Conservation (phyloP, 345 rosid species). For the Erucastrum elatum region DNA sequence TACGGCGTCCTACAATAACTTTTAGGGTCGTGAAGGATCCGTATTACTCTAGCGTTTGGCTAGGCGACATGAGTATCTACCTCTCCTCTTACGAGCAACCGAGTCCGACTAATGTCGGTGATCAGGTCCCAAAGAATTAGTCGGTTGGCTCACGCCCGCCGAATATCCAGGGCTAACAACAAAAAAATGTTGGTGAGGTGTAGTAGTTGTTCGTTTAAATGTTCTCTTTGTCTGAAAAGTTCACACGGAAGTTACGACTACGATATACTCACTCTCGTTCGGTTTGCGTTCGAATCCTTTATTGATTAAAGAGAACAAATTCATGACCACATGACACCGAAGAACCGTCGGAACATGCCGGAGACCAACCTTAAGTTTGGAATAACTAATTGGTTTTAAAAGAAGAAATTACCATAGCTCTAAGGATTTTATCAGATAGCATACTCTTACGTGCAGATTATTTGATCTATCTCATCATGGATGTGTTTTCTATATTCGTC, state of each 20-base stretch:
- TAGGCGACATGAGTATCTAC: too few species aligned
- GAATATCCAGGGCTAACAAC: too few species aligned
- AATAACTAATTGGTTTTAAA: background rate
- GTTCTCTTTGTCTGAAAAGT: conserved; percentile 29
- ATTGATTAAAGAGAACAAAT: background rate
- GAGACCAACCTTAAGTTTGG: background rate
- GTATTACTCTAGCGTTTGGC: too few species aligned
- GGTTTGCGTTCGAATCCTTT: background rate
- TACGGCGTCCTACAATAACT: too few species aligned
- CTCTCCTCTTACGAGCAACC: too few species aligned
- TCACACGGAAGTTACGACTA: conserved; percentile 22
- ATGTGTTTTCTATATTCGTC: background rate
- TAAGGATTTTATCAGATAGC: background rate
- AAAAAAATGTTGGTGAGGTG: background rate
- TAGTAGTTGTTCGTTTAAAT: conserved; percentile 27
- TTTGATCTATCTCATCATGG: background rate
- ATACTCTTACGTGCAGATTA: too few species aligned
- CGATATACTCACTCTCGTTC: background rate
- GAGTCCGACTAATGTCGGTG: too few species aligned
- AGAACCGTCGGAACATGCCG: background rate
- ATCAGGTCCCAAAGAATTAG: too few species aligned
- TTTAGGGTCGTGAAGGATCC: too few species aligned
- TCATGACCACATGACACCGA: background rate
- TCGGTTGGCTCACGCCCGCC: too few species aligned
- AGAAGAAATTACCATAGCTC: background rate